Percentiles rank a stretch among this genome's conserved stretches.
Conservation (phyloP, 139 green algal species). For the Asterochloris sp. region DNA sequence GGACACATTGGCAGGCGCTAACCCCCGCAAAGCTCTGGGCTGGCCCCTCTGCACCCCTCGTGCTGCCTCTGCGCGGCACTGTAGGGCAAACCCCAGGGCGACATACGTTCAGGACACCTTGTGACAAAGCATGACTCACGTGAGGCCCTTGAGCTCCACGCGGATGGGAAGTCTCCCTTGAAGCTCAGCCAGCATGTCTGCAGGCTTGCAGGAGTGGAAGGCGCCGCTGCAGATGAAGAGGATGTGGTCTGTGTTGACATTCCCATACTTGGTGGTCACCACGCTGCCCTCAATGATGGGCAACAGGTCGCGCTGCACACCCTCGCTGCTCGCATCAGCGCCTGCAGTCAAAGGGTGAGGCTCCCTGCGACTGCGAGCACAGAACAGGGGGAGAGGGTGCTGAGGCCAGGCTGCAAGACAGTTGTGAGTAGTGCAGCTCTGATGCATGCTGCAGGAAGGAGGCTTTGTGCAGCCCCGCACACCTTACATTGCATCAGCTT, state of each 20-base stretch:
- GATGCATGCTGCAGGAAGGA: not conserved
- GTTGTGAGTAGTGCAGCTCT: not conserved
- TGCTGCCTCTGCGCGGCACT: no score
- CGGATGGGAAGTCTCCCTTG: conserved; percentile 93
- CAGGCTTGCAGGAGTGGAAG: conserved; percentile 90
- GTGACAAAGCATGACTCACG: conserved; percentile 21
- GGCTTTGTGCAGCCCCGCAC: no score
- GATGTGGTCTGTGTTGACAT: conserved; percentile 95
- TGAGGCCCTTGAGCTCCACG: conserved; percentile 90
- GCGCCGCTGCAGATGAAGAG: conserved; percentile 95
- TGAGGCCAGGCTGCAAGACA: not conserved
- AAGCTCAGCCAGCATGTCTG: conserved; percentile 86
- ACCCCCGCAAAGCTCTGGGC: no score
- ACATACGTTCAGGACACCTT: no score
- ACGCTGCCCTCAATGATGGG: conserved; percentile 93
- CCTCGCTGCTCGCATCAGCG: conserved; percentile 51
- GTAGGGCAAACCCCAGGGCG: no score
- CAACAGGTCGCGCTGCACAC: conserved; percentile 96
- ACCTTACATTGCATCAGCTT: no score
- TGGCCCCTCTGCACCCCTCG: no score
- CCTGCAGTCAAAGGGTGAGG: conserved; percentile 8
- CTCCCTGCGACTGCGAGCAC: not conserved
- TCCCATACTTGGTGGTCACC: conserved; percentile 86
- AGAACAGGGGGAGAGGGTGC: no score
- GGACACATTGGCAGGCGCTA: no score